These are phyloP conservation scores for Lentinula sp. DNA, from an alignment of 768 basidiomycete species.

Conservation along the genomic window DNA sequence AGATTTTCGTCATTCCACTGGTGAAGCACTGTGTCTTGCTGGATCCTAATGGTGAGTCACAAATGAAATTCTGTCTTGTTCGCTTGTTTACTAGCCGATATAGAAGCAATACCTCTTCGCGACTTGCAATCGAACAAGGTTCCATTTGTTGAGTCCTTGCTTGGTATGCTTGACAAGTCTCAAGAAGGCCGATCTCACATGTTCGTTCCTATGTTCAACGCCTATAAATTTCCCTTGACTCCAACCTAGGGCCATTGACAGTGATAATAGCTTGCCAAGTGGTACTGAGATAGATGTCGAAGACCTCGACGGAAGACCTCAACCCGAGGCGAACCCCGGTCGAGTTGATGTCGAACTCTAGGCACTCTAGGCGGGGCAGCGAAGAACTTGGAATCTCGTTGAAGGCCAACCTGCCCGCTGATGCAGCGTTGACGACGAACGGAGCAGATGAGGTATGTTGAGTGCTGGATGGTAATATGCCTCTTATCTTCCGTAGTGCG, in stretches of 20 bases:
- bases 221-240: too few relatives aligned
- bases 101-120: constrained; percentile 77
- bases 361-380: too few relatives aligned
- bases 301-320: not conserved
- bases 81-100: not conserved
- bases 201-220: too few relatives aligned
- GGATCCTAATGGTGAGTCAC: constrained; percentile 64
- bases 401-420: constrained; percentile 62
- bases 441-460: constrained; percentile 64
- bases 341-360: not conserved
- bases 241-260: not conserved
- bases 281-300: not conserved
- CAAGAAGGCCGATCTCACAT: too few relatives aligned
- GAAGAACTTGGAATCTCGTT: constrained; percentile 19
- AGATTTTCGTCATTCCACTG: constrained; percentile 79
- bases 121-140: constrained; percentile 65
- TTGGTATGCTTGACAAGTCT: too few relatives aligned
- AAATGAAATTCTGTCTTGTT: not conserved
- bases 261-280: not conserved
- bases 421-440: constrained; percentile 52
- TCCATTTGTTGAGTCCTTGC: too few relatives aligned
- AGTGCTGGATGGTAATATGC: too few relatives aligned
- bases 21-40: constrained; percentile 88
- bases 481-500: too few relatives aligned
- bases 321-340: not conserved